These are phyloP conservation scores for Tanacetum coccineum DNA, from an alignment of 129 eudicot species.

Conservation along the genomic window DNA sequence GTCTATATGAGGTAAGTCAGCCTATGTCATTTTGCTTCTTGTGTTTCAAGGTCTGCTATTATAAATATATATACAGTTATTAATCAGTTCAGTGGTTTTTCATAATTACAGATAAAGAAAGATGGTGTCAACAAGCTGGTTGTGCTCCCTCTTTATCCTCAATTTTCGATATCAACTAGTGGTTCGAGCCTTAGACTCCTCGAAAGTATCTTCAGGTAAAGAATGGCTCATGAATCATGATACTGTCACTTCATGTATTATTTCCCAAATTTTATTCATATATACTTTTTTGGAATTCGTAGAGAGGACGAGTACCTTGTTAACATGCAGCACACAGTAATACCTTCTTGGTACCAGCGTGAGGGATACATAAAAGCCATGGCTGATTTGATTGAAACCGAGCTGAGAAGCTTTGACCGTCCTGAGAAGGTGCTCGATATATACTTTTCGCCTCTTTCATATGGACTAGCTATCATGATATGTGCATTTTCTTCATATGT, in stretches of 20 bases:
- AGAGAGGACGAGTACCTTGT: slow-evolving; percentile 97
- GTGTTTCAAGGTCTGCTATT: not conserved
- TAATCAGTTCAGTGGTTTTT: slow-evolving; percentile 3
- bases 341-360: slow-evolving; percentile 99
- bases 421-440: slow-evolving; percentile 57
- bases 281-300: slow-evolving; percentile 11
- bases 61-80: not conserved
- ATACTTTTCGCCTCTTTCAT: slow-evolving; percentile 1
- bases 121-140: slow-evolving; percentile 91
- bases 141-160: slow-evolving; percentile 98
- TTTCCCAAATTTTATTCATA: not conserved
- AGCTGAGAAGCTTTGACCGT: slow-evolving; percentile 53
- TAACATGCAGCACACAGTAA: slow-evolving; percentile 98
- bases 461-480: not conserved
- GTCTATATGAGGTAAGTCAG: not conserved
- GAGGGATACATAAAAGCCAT: slow-evolving; percentile 92
- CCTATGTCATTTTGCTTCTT: not conserved
- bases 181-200: slow-evolving; percentile 96
- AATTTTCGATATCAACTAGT: slow-evolving; percentile 94
- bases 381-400: slow-evolving; percentile 83
- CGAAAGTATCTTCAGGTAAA: slow-evolving; percentile 90
- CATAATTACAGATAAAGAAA: slow-evolving; percentile 56
- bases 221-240: slow-evolving; percentile 6
- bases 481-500: slow-evolving; percentile 5
- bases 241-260: not conserved